Evolutionary conservation across 148 eudicot species (phyloP).

Genomic region (Polygonum aviculare): DNA sequence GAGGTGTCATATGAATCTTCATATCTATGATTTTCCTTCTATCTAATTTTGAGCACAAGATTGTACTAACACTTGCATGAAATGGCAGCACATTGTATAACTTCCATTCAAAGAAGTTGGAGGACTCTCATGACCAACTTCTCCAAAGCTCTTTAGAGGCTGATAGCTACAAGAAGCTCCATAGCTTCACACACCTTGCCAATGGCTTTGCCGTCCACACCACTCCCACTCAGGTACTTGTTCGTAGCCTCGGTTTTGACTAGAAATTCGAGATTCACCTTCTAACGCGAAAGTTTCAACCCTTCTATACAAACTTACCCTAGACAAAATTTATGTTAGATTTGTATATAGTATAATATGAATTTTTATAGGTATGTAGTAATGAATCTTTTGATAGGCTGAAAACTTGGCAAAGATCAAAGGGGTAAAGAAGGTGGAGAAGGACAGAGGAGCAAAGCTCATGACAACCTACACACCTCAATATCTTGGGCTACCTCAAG

Average conservation of each 20-base stretch:
- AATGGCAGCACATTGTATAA: slow-evolving; percentile 34
- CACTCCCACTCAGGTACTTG: slow-evolving; percentile 58
- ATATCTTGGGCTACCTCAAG: slow-evolving; percentile 45
- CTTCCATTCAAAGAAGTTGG: slow-evolving; percentile 56
- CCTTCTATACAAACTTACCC: no score
- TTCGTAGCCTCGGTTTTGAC: no score
- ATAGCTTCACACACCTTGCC: slow-evolving; percentile 79
- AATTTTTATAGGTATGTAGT: no score
- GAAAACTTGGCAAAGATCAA: slow-evolving; percentile 35
- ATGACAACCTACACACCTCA: slow-evolving; percentile 85
- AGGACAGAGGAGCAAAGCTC: slow-evolving; percentile 58
- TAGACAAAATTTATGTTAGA: no score
- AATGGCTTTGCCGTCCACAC: slow-evolving; percentile 83
- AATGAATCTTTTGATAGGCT: slow-evolving; percentile 22
- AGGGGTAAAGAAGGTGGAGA: slow-evolving; percentile 59
- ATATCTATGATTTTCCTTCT: not conserved
- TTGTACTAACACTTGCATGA: not conserved
- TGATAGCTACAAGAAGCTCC: slow-evolving; percentile 59
- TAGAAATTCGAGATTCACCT: no score
- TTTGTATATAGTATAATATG: no score
- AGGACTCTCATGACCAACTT: slow-evolving; percentile 45
- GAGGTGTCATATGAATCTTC: not conserved
- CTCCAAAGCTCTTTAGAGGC: slow-evolving; percentile 44
- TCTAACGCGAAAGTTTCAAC: no score
- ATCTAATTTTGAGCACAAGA: not conserved